A percentile compares a stretch with the other conserved stretches of the same genome.
phyloP scores from a whole-genome alignment of 2,329 filamentous ascomycete species.

The Ophiocordyceps unilateralis region DNA sequence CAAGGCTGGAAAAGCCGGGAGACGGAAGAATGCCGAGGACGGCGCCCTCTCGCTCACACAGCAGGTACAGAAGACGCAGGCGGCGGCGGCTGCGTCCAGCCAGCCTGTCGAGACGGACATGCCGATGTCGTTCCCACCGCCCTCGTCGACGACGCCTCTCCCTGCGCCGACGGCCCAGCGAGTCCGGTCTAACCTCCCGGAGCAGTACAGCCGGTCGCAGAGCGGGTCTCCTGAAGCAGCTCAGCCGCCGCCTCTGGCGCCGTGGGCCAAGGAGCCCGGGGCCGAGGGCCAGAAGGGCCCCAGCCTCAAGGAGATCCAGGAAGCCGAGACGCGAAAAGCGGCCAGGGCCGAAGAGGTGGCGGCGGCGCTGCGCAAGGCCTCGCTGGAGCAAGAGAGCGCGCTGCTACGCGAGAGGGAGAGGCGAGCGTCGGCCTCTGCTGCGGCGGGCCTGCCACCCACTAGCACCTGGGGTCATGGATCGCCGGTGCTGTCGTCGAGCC shows the following conservation, averaged over 20 bases:
- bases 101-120: constrained; percentile 42
- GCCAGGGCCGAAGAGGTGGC: constrained; percentile 75
- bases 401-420: constrained; percentile 42
- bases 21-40: constrained; percentile 17
- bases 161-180: constrained; percentile 82
- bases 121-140: constrained; percentile 59
- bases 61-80: constrained; percentile 63
- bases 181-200: constrained; percentile 66
- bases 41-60: constrained; percentile 53
- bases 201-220: constrained; percentile 52
- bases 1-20: constrained; percentile 2
- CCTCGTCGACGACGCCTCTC: constrained; percentile 63
- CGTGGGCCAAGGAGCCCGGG: constrained; percentile 82
- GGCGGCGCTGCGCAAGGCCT: constrained; percentile 57
- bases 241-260: constrained; percentile 59
- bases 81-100: constrained; percentile 22
- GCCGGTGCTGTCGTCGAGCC: constrained; percentile 46
- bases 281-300: constrained; percentile 59
- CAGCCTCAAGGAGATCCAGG: constrained; percentile 91
- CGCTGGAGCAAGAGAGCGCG: constrained; percentile 62
- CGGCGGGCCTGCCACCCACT: constrained; percentile 66
- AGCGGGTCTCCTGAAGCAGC: constrained; percentile 55
- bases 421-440: constrained; percentile 29
- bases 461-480: constrained; percentile 80
- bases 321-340: constrained; percentile 82